phyloP scores from a whole-genome alignment of 352 stramenopile species.

The Phytophthora podocarpi region DNA sequence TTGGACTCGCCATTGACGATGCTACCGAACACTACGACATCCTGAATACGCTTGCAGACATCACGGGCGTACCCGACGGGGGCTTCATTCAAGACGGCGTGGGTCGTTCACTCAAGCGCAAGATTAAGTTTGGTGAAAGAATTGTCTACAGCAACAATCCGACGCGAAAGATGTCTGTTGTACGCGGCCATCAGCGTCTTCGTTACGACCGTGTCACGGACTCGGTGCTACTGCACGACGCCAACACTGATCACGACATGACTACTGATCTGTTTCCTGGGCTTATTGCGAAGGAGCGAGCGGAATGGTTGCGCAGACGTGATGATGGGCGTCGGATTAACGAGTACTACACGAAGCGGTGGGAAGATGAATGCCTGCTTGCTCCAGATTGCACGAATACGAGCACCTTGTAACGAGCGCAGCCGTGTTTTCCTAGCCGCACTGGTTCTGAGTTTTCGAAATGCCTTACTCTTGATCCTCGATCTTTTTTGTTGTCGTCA shows the following conservation, averaged over 20 bases:
- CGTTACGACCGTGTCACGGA: neutral
- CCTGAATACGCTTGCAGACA: slow-evolving; percentile 63
- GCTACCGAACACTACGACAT: slow-evolving; percentile 51
- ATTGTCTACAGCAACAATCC: slow-evolving; percentile 59
- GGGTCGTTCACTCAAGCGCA: slow-evolving; percentile 57
- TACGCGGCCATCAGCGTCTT: slow-evolving; percentile 30
- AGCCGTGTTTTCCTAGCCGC: no score
- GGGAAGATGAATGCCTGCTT: no score
- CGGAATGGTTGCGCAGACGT: no score
- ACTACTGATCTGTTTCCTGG: neutral
- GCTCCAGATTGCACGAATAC: no score
- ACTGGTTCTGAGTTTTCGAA: no score
- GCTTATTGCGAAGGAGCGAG: no score
- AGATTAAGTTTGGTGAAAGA: slow-evolving; percentile 17
- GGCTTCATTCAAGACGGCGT: slow-evolving; percentile 58
- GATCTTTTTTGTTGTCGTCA: no score
- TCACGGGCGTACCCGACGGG: slow-evolving; percentile 47
- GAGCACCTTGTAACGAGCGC: no score
- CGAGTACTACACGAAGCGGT: neutral
- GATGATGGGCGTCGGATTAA: neutral
- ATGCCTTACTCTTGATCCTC: no score
- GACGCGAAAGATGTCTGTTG: slow-evolving; percentile 39
- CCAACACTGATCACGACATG: neutral
- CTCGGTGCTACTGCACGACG: neutral
- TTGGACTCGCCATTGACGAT: slow-evolving; percentile 42